phyloP scores from a whole-genome alignment of 495 filamentous ascomycete genomes.

The Parathielavia hyrcaniae region DNA sequence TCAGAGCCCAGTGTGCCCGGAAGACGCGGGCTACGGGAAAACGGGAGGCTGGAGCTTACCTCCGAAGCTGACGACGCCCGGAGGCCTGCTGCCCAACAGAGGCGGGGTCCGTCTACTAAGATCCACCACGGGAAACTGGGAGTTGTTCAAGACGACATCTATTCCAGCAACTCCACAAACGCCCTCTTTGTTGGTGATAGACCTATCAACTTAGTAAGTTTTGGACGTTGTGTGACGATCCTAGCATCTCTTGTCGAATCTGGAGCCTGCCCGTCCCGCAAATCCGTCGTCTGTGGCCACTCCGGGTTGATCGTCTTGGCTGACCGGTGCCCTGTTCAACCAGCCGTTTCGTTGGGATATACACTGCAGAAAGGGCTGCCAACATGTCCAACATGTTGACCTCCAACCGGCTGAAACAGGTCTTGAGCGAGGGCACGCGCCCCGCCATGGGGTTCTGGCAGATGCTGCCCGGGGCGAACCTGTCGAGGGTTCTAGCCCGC shows the following conservation, averaged over 20 bases:
- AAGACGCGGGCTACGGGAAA: no score
- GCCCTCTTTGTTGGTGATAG: not conserved
- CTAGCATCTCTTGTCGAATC: not conserved
- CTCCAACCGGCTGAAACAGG: constrained; percentile 57
- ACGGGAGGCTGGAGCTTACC: no score
- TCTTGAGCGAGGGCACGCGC: constrained; percentile 49
- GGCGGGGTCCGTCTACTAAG: no score
- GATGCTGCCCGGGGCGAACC: constrained; percentile 67
- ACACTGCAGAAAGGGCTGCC: constrained; percentile 16
- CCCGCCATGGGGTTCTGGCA: constrained; percentile 64
- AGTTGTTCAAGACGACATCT: no score
- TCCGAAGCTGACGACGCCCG: no score
- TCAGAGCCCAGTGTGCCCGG: no score
- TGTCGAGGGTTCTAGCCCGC: constrained; percentile 60
- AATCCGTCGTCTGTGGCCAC: not conserved
- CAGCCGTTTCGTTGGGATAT: constrained; percentile 10
- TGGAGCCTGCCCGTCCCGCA: not conserved
- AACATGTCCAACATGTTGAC: constrained; percentile 49
- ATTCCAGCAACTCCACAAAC: not conserved
- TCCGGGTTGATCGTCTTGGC: not conserved
- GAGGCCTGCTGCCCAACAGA: no score
- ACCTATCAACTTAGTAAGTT: not conserved
- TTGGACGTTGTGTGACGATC: constrained; percentile 10
- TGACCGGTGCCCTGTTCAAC: not conserved
- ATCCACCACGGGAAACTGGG: no score